Evolutionary conservation across 192 early-diverging fungal genomes (phyloP), one percentile per base, ranked within the genome.

Genomic region (Coemansia sp.): DNA sequence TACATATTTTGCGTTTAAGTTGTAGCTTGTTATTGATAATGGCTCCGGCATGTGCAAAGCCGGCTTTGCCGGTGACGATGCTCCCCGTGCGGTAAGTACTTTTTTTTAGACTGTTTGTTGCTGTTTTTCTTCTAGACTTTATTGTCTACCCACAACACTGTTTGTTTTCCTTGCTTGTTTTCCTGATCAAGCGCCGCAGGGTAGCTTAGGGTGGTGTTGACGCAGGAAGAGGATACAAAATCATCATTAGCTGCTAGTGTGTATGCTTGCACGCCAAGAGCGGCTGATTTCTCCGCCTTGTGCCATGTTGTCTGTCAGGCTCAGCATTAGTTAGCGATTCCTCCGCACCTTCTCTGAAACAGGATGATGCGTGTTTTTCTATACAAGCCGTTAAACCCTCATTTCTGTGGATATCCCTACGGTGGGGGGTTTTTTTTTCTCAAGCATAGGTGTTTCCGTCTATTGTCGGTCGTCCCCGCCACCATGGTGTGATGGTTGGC

Each of bases 1-100:
- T 27, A 27, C 3, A 29, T 60, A 10, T 39, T 46, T 33, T 22
- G 22, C n/a, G 50, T 50, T 54, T 57, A 11, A 27, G 14, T 10
- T 74, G 70, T 83, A 86, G 87, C 81, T 92, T 76, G 93, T 93
- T 72, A 92, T 94, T 76, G 93, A 94, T 84, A 93, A 93, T 83
- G 93, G 93, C 77, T 94, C 93, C 78, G 91, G 93, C 78, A 94
- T 94, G 92, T 94, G 92, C 87, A 94, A 94, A 85, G 92, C 92
- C 84, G 92, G 92, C 78, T 94, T 94, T 78, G 92, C 92, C 75
- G 92, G 92, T 72, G 92, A 94, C 83, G 92, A 94, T 64, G 92
- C 92, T 59, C 92, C 92, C 36, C 91, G 91, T 71, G 92, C 92
- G 72, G 94, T 92, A 75, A 75, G 73, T 80, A 67, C 25, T 19